Base-by-base conservation (phyloP, 2,329 filamentous ascomycete species). In the Neopestalotiopsis rosae region DNA sequence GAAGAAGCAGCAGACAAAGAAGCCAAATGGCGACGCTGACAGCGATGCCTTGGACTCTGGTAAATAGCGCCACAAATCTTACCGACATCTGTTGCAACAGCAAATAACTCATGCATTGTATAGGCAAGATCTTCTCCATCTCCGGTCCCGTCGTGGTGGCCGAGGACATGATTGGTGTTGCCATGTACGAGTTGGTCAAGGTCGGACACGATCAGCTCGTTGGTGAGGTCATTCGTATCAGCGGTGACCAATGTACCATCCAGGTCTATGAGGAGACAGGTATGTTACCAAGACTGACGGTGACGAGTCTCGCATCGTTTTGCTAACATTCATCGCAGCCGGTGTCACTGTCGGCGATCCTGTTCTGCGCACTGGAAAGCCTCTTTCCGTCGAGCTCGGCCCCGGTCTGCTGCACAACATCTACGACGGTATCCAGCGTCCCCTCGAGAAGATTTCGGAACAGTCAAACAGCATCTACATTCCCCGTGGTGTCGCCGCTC, bases 211-310 rank as follows among this genome's bases (percentile, higher is more conserved):
- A 97, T 79, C 90, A 92, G 79, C 90, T 99, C 70, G 92, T 97
- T 71, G 96, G 96, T 80, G 96, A 99, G 84, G 96, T 99, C 82
- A 99, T 99, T 87, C 93, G 96, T 81, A 97, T 99, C 84, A 96
- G 94, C 78, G 92, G 87, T 81, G 96, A 99, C 82, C 97, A 95
- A 85, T 95, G 94, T 75, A 97, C 95, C 64, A 97, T 99, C 76
- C 96, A 99, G 85, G 96, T 99, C 74, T 99, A 99, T 86, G 96
- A 99, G 83, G 96, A 99, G 85, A 99, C 96, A 75, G 94, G 94
- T 97, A 88, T 71, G 88, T 73, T 71, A 17, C 58, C 24, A 28
- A 38, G 10, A 2, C 61, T 34, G 34, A 24, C 5, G 5, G 1
- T n/a, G 20, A 52, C 32, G 2, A 12, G 63, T 28, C 34, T 65